Percentiles rank a stretch among this genome's conserved stretches.
Evolutionary conservation across 331 rosid genomes (phyloP).

Genomic region (Phaseolus coccineus): DNA sequence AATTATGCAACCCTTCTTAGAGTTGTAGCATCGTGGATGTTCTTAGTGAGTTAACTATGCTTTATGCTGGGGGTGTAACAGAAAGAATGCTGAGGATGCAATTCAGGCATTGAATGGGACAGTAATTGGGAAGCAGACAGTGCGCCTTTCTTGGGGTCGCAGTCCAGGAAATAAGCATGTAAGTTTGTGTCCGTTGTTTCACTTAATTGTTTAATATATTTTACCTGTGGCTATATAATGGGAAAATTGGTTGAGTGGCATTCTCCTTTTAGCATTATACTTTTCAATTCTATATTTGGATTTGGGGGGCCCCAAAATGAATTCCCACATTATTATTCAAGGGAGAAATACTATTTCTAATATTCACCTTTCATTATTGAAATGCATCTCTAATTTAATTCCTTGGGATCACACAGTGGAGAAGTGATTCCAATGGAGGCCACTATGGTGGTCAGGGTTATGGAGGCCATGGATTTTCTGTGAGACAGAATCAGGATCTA

Average conservation of each 20-base stretch:
- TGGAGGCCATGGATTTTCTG: conserved; percentile 68
- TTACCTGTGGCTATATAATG: conserved; percentile 2
- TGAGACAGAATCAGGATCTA: conserved; percentile 64
- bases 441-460: conserved; percentile 67
- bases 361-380: conserved; percentile 5
- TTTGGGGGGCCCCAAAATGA: conserved; percentile 22
- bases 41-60: conserved; percentile 7
- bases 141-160: conserved; percentile 99
- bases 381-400: conserved; percentile 38
- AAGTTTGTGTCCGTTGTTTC: conserved; percentile 38
- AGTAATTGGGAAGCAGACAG: conserved; percentile 91
- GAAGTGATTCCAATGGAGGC: conserved; percentile 72
- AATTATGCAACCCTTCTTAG: too few relatives aligned
- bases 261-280: conserved; percentile 9
- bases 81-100: conserved; percentile 96
- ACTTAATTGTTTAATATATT: conserved; percentile 18
- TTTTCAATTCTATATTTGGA: conserved; percentile 28
- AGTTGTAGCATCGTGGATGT: too few relatives aligned
- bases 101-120: conserved; percentile 86
- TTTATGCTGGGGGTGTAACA: conserved; percentile 45
- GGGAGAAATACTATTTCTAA: not conserved
- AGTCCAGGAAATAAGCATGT: conserved; percentile 97
- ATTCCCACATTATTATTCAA: not conserved
- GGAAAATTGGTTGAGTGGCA: not conserved
- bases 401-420: conserved; percentile 70